These are phyloP conservation scores for Passalora sequoiae DNA, from an alignment of 2,329 filamentous ascomycete species.

Conservation along the genomic window DNA sequence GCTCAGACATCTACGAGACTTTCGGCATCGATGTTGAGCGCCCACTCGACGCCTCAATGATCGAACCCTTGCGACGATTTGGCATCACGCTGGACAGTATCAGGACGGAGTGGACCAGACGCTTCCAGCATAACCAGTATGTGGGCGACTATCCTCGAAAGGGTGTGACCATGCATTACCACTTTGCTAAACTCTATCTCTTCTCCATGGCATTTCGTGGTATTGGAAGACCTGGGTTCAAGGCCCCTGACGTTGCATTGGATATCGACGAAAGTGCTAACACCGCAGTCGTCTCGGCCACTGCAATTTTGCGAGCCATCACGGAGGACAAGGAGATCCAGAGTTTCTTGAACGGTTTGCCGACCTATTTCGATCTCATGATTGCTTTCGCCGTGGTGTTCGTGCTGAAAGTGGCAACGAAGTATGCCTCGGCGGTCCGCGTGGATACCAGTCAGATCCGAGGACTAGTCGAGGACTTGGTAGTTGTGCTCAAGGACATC, in stretches of 20 bases:
- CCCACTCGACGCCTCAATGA: conserved; percentile 27
- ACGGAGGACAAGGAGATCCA: conserved; percentile 27
- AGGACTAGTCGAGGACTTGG: conserved; percentile 23
- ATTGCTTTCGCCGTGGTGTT: conserved; percentile 31
- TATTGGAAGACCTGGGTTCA: conserved; percentile 23
- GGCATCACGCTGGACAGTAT: conserved; percentile 25
- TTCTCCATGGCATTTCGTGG: conserved; percentile 29
- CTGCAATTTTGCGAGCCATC: conserved; percentile 25
- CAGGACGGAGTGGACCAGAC: conserved; percentile 27
- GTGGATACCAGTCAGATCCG: conserved; percentile 27
- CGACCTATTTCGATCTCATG: conserved; percentile 33
- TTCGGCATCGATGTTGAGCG: conserved; percentile 31
- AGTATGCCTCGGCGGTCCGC: conserved; percentile 25
- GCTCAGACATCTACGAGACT: conserved; percentile 26
- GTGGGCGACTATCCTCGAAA: conserved; percentile 29
- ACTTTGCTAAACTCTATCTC: conserved; percentile 30
- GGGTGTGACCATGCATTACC: conserved; percentile 27
- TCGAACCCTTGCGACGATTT: conserved; percentile 30
- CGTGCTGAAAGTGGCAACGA: conserved; percentile 31
- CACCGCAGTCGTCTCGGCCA: conserved; percentile 25
- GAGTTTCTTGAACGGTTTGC: conserved; percentile 27
- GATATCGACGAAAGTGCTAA: conserved; percentile 30
- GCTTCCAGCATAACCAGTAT: conserved; percentile 24
- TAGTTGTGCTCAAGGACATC: conserved; percentile 26
- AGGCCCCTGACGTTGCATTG: conserved; percentile 23